phyloP scores from a whole-genome alignment of 228 moss, liverwort and hornwort species.

The Sphagnum magellanicum region DNA sequence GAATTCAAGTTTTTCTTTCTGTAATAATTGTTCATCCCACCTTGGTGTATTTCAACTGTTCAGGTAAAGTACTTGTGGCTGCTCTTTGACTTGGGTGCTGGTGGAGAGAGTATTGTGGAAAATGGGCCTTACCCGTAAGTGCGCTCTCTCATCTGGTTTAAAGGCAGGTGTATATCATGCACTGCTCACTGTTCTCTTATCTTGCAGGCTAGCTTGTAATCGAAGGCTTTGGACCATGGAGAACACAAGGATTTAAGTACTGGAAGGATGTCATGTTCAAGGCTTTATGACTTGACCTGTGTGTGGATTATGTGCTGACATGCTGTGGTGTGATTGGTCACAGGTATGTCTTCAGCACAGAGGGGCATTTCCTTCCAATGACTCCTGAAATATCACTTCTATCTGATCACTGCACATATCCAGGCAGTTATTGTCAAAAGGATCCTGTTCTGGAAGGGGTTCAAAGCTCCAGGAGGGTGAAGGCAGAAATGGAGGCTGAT shows the following conservation, averaged over 20 bases:
- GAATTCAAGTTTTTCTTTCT: not conserved
- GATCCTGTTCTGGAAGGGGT: constrained; percentile 20
- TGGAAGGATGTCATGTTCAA: too few relatives aligned
- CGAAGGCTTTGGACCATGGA: too few relatives aligned
- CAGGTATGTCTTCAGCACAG: constrained; percentile 90
- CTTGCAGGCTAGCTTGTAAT: too few relatives aligned
- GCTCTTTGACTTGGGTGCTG: constrained; percentile 89
- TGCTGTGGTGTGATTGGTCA: constrained; percentile 1
- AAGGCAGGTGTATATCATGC: too few relatives aligned
- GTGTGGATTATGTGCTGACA: not conserved
- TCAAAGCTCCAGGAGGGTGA: constrained; percentile 21
- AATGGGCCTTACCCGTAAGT: constrained; percentile 80
- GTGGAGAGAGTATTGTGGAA: constrained; percentile 86
- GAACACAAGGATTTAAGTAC: too few relatives aligned
- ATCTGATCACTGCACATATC: constrained; percentile 46
- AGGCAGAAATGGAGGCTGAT: constrained; percentile 31
- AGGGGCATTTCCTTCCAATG: constrained; percentile 90
- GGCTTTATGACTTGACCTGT: too few relatives aligned
- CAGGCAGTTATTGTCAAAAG: constrained; percentile 50
- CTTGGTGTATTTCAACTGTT: constrained; percentile 2
- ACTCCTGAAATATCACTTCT: constrained; percentile 63
- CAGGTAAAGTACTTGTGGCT: constrained; percentile 95
- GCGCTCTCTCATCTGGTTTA: constrained; percentile 2
- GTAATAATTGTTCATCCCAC: not conserved
- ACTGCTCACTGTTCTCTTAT: too few relatives aligned